Evolutionary conservation across 352 stramenopile species (phyloP), one percentile per base, ranked within the genome.

Genomic region (Phytophthora pluvialis): DNA sequence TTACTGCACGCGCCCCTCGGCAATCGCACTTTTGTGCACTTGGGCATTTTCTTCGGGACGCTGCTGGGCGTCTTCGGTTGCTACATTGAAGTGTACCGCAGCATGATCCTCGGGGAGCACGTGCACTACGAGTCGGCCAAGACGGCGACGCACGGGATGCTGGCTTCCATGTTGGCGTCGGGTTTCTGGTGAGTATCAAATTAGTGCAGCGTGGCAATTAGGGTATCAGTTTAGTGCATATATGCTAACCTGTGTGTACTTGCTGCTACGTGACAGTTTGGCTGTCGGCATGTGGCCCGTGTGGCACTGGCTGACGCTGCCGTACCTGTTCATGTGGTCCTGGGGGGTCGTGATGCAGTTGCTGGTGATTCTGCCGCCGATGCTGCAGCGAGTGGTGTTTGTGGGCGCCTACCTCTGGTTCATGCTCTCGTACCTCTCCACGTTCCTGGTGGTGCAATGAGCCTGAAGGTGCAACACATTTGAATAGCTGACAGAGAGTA

Each of bases 271-370:
- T 12, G 38, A 28, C 52, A 93, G 83, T 68, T 83, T 89, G 48
- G 71, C 75, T n/a, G 72, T 93, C 46, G 83, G 81, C 5, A 78
- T 93, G 67, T 93, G 84, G 81, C 81, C 84, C 1, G 77, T 91
- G 35, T 93, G 84, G 84, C 66, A 83, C 29, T 89, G 79, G 84
- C 67, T 93, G 32, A 93, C 84, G 35, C 25, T 90, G 43, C 80
- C 80, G 39, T 90, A 90, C 63, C 68, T 93, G 49, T 88, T 93
- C 72, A 93, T 93, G 81, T 88, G 80, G 75, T 90, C 89, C 44
- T 93, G 84, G 84, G 84, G 84, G 39, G 73, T 93, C 32, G 76
- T 93, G 46, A 75, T 93, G 25, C 84, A 90, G 63, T 50, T 88
- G 4, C 58, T 90, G 44, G 73, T 90, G 39, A 68, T 93, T 42